These are phyloP conservation scores for Tetrastigma voinierianum DNA, from an alignment of 164 flowering plant genomes.

Conservation along the genomic window DNA sequence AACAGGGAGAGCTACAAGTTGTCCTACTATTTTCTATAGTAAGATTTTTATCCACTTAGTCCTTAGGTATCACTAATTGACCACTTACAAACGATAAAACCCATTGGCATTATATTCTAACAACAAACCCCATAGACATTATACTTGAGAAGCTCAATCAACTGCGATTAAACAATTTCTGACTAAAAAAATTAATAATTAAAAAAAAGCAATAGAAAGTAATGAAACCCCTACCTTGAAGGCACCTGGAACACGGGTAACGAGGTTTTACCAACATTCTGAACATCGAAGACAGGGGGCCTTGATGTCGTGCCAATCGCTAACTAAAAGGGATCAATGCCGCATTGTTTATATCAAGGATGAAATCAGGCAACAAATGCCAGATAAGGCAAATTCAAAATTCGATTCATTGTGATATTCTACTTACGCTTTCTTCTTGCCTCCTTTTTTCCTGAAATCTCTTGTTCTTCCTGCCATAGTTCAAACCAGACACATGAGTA, in stretches of 20 bases:
- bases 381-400: not conserved
- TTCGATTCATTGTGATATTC: no score
- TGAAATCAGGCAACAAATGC: not conserved
- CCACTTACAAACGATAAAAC: not conserved
- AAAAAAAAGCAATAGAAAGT: not conserved
- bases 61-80: no score
- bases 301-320: conserved; percentile 87
- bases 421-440: conserved; percentile 93
- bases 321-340: conserved; percentile 81
- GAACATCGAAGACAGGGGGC: conserved; percentile 65
- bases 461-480: conserved; percentile 77
- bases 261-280: conserved; percentile 88
- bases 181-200: not conserved
- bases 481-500: not conserved
- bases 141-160: no score
- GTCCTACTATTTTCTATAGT: no score
- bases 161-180: not conserved
- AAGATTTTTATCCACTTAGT: no score
- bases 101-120: not conserved
- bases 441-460: conserved; percentile 97
- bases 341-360: conserved; percentile 10
- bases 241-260: conserved; percentile 90
- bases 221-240: conserved; percentile 53
- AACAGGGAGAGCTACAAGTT: no score
- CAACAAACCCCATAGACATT: no score